Evolutionary conservation across 2,329 filamentous ascomycete species (phyloP).

Genomic region (Parafenestella ontariensis): DNA sequence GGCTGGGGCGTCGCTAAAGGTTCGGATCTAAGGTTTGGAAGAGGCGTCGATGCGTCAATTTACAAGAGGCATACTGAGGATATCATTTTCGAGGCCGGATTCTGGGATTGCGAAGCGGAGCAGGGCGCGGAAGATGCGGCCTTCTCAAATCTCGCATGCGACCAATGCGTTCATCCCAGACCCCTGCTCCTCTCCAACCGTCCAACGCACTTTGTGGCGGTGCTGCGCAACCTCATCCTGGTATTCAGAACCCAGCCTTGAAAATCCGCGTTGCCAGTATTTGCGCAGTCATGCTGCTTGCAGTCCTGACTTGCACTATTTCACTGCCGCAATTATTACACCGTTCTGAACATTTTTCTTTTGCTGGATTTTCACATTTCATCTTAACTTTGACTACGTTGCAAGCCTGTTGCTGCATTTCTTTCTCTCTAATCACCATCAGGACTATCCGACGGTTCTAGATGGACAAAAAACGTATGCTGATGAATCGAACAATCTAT

Average conservation of each 20-base stretch:
- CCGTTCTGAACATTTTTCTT: not conserved
- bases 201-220: conserved; percentile 19
- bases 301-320: no score
- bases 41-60: not conserved
- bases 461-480: no score
- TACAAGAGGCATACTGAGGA: conserved; percentile 21
- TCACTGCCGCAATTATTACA: no score
- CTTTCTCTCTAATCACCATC: no score
- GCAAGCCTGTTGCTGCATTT: no score
- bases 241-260: conserved; percentile 1
- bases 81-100: not conserved
- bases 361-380: no score
- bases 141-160: conserved; percentile 18
- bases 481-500: not conserved
- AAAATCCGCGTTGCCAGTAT: not conserved
- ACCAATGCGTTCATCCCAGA: conserved; percentile 26
- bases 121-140: conserved; percentile 25
- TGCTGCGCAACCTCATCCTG: conserved; percentile 16
- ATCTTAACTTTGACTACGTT: no score
- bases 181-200: conserved; percentile 27
- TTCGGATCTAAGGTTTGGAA: not conserved
- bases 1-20: not conserved
- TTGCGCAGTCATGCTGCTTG: not conserved
- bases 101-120: conserved; percentile 12
- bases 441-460: no score